Percentiles rank a stretch among this genome's conserved stretches.
Evolutionary conservation across 75 land plant genomes (phyloP).

Genomic region (Adiantum capillusveneris): DNA sequence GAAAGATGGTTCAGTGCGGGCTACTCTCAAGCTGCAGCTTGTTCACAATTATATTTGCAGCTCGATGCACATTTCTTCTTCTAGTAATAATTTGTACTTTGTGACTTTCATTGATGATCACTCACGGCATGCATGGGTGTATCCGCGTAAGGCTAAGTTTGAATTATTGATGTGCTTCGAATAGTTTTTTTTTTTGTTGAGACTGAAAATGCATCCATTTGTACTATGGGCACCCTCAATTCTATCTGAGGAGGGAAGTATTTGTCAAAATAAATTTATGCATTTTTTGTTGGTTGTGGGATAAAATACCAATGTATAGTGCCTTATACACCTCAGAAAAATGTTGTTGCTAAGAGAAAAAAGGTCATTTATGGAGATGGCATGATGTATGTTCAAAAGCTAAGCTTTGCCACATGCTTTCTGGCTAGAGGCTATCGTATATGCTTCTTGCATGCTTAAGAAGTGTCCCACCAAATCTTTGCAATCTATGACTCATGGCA

Average conservation of each 20-base stretch:
- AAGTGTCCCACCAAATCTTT: background rate
- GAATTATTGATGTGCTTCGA: conserved; percentile 1
- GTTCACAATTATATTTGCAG: background rate
- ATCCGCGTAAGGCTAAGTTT: background rate
- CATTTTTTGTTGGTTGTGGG: background rate
- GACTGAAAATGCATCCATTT: background rate
- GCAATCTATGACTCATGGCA: background rate
- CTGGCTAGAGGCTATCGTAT: background rate
- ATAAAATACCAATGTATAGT: background rate
- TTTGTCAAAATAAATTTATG: background rate
- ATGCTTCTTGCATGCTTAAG: background rate
- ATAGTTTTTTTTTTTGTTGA: background rate
- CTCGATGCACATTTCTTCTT: background rate
- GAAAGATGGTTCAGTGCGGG: background rate
- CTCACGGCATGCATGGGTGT: background rate
- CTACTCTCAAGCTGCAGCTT: background rate
- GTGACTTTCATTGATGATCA: conserved; percentile 2
- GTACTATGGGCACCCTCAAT: background rate
- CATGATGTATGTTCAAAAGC: background rate
- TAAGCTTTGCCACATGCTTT: background rate
- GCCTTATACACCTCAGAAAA: background rate
- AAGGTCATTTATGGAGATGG: conserved; percentile 1
- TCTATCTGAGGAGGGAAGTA: background rate
- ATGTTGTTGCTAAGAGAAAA: background rate
- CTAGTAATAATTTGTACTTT: background rate